Evolutionary conservation across 495 filamentous ascomycete species (phyloP).

Genomic region (Penicillium lividum): DNA sequence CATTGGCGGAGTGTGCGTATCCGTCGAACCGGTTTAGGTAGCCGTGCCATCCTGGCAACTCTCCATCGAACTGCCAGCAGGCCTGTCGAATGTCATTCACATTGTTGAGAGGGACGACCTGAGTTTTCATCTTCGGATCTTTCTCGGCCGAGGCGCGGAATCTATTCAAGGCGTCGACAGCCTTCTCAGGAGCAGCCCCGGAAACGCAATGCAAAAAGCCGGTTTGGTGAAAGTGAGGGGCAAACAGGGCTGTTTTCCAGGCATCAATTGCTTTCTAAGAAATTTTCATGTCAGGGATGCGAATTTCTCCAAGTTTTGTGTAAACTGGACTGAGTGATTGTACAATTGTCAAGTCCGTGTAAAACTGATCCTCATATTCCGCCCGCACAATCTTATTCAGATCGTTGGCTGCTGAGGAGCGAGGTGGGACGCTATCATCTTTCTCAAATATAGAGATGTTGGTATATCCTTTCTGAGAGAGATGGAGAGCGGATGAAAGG

Average conservation of each 20-base stretch:
- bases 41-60: constrained; percentile 52
- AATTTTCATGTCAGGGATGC: neutral
- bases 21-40: constrained; percentile 57
- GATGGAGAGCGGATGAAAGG: constrained; percentile 52
- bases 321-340: neutral
- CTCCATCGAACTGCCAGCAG: constrained; percentile 47
- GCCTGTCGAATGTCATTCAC: constrained; percentile 38
- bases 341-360: constrained; percentile 46
- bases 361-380: constrained; percentile 58
- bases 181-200: constrained; percentile 46
- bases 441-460: constrained; percentile 41
- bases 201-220: constrained; percentile 56
- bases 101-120: constrained; percentile 37
- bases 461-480: constrained; percentile 45
- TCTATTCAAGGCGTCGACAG: constrained; percentile 44
- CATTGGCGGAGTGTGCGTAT: constrained; percentile 53
- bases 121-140: constrained; percentile 35
- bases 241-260: constrained; percentile 54
- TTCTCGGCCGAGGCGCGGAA: constrained; percentile 44
- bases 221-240: constrained; percentile 54
- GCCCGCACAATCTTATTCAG: constrained; percentile 58
- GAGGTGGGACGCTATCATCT: constrained; percentile 20
- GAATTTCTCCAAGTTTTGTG: neutral
- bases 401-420: constrained; percentile 50
- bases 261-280: constrained; percentile 48